These are phyloP conservation scores for Haberlea rhodopensis DNA, from an alignment of 257 asterid genomes.

Conservation along the genomic window DNA sequence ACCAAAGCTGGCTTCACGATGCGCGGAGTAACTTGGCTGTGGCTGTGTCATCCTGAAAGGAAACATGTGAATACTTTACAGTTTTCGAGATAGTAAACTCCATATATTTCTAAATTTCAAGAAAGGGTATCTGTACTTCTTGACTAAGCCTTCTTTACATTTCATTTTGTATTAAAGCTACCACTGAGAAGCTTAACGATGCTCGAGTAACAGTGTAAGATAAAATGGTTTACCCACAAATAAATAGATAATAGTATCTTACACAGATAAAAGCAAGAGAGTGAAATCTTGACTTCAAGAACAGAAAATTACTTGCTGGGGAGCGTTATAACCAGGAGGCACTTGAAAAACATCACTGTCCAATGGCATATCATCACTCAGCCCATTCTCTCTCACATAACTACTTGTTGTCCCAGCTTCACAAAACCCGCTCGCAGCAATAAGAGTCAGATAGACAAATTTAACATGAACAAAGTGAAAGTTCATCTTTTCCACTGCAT, in stretches of 20 bases:
- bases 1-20: slow-evolving; percentile 61
- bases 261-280: background rate
- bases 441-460: slow-evolving; percentile 16
- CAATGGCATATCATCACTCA: slow-evolving; percentile 51
- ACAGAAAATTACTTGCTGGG: slow-evolving; percentile 45
- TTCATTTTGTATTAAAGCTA: no score
- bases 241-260: no score
- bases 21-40: slow-evolving; percentile 57
- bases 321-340: slow-evolving; percentile 65
- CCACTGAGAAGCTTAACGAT: no score
- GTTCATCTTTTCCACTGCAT: slow-evolving; percentile 1
- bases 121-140: slow-evolving; percentile 33
- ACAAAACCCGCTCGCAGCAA: slow-evolving; percentile 21
- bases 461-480: background rate
- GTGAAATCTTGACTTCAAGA: background rate
- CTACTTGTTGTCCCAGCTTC: slow-evolving; percentile 45
- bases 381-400: slow-evolving; percentile 36
- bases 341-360: slow-evolving; percentile 57
- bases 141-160: slow-evolving; percentile 49
- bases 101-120: background rate
- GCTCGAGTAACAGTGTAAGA: background rate
- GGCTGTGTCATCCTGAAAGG: slow-evolving; percentile 60
- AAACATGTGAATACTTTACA: background rate
- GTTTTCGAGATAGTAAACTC: background rate
- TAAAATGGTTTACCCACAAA: background rate